Evolutionary conservation across 2,329 filamentous ascomycete genomes (phyloP).

Genomic region (Cytospora schulzeri): DNA sequence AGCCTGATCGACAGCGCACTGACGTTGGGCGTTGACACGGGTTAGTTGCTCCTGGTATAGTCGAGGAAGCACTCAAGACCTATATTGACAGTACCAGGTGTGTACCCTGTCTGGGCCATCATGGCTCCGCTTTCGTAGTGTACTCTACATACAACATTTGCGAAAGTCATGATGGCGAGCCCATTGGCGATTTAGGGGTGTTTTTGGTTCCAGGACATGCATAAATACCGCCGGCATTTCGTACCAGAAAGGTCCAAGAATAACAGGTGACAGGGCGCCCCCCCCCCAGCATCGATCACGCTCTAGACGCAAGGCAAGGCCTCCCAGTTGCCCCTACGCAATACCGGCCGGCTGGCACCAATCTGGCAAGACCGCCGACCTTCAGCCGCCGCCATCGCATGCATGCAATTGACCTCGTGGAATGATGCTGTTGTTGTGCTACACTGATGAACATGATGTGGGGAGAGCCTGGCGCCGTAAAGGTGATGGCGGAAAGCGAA

Average conservation of each 20-base stretch:
- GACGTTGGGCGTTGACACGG: neutral
- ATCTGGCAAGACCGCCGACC: conserved; percentile 22
- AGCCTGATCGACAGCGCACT: neutral
- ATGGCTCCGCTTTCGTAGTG: neutral
- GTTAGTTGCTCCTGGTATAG: neutral
- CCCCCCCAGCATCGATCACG: neutral
- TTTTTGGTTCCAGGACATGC: neutral
- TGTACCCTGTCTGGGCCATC: neutral
- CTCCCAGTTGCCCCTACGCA: neutral
- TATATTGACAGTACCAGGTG: too few species aligned
- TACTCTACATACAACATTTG: neutral
- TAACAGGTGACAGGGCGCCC: neutral
- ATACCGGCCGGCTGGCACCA: conserved; percentile 14
- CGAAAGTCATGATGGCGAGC: neutral
- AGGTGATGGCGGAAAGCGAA: conserved; percentile 5
- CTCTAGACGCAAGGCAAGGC: neutral
- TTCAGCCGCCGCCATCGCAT: conserved; percentile 17
- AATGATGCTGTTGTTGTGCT: conserved; percentile 14
- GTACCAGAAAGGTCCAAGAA: neutral
- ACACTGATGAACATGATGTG: conserved; percentile 14
- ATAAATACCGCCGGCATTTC: neutral
- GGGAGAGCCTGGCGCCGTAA: conserved; percentile 18
- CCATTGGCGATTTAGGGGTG: neutral
- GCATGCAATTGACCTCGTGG: conserved; percentile 22
- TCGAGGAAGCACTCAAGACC: neutral